Percentiles rank a stretch among this genome's conserved stretches.
phyloP scores from a whole-genome alignment of 148 eudicot genomes.

The Cornus kousa region DNA sequence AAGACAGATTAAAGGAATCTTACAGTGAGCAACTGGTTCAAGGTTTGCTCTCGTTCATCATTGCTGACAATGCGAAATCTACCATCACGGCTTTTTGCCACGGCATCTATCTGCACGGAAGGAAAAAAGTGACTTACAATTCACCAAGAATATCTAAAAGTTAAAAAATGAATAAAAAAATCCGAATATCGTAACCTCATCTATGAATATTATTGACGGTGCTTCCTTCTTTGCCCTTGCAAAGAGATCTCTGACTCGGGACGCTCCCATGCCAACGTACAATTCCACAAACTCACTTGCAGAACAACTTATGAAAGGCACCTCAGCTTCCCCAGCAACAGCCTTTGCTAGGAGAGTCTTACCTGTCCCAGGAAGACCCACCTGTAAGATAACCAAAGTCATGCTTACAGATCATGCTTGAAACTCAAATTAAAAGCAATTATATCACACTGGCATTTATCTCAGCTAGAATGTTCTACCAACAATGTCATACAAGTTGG shows the following conservation, averaged over 20 bases:
- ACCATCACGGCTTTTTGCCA: slow-evolving; percentile 97
- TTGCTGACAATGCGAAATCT: slow-evolving; percentile 87
- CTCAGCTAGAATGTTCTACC: background rate
- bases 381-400: slow-evolving; percentile 52
- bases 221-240: slow-evolving; percentile 96
- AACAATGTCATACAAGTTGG: background rate
- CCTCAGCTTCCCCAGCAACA: slow-evolving; percentile 98
- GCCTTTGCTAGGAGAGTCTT: slow-evolving; percentile 97
- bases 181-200: slow-evolving; percentile 53
- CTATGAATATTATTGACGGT: slow-evolving; percentile 92
- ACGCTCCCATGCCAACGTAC: slow-evolving; percentile 98
- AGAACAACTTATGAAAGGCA: slow-evolving; percentile 94
- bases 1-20: slow-evolving; percentile 11
- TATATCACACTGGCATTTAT: background rate
- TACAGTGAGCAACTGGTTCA: slow-evolving; percentile 94
- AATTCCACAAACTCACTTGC: slow-evolving; percentile 99
- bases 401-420: slow-evolving; percentile 1
- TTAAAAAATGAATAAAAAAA: background rate
- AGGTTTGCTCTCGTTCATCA: slow-evolving; percentile 95
- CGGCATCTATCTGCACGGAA: slow-evolving; percentile 84
- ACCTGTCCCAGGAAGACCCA: slow-evolving; percentile 99
- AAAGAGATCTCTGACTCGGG: slow-evolving; percentile 96
- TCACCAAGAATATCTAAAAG: background rate
- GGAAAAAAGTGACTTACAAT: slow-evolving; percentile 15
- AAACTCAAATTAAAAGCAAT: slow-evolving; percentile 1